Evolutionary conservation across 306 rosid species (phyloP), one percentile per base, ranked within the genome.

Genomic region (Adenanthera pavonina): DNA sequence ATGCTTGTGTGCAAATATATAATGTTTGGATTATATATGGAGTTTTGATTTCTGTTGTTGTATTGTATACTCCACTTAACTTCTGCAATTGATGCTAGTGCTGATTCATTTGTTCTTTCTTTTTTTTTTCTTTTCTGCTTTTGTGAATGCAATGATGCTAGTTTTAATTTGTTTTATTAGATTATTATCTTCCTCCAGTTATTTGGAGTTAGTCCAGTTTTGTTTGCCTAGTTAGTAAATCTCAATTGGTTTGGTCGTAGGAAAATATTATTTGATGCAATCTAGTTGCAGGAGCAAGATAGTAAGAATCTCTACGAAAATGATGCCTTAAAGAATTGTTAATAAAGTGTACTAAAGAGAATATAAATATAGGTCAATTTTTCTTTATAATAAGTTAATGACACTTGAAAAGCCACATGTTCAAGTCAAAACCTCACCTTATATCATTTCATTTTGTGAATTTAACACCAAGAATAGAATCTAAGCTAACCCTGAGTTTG

Each of bases 181-280:
- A 19, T 69, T 46, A 12, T 20, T 44, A 69, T 44, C 74, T 69
- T 40, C 74, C 52, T 69, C 74, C 54, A 69, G 38, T 44, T 41
- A n/a, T n/a, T 69, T 19, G 74, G 52, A 19, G 53, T 4, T 43
- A 19, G 36, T 43, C 30, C 35, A n/a, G 19, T 11, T n/a, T 69
- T 40, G 44, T 36, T 16, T 65, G 13, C 48, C 0, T 43, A 36
- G 8, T 7, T 65, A 38, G 71, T 65, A 36, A 8, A 36, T 36
- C 47, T 38, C 47, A 6, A 8, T 65, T 65, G 14, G 47, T 9
- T 43, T 69, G 36, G 5, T 43, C 43, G 15, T 67, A n/a, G n/a
- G 51, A n/a, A 57, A 19, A 8, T n/a, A 36, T 13, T 40, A 19
- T 43, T n/a, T 41, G 73, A 20, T 6, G 49, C 34, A n/a, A 17